Evolutionary conservation across 75 land plant species (phyloP).

Genomic region (Pseudotsuga menziesii): DNA sequence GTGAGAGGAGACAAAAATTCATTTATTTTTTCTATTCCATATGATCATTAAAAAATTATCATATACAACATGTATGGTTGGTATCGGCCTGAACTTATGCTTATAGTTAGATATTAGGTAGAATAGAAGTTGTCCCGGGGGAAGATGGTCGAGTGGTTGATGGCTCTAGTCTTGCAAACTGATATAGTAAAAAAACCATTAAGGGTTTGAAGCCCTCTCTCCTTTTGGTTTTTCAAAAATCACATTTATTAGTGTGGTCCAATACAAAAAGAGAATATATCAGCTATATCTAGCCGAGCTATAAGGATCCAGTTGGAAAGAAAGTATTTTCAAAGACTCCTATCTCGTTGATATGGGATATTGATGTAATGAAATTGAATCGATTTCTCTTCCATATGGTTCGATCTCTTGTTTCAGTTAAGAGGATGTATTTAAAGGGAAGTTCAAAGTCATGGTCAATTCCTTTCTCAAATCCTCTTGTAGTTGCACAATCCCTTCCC

Average conservation of each 20-base stretch:
- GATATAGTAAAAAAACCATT: background rate
- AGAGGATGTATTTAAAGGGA: too few species aligned
- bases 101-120: background rate
- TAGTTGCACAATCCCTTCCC: background rate
- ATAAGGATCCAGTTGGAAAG: background rate
- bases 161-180: background rate
- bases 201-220: background rate
- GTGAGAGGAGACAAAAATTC: too few species aligned
- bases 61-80: background rate
- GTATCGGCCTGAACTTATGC: background rate
- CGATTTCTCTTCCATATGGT: too few species aligned
- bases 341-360: background rate
- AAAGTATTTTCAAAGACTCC: background rate
- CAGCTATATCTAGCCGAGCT: background rate
- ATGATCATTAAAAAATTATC: background rate
- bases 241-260: background rate
- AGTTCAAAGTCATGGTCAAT: background rate
- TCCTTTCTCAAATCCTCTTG: conserved; percentile 3
- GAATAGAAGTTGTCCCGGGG: too few species aligned
- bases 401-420: too few species aligned
- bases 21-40: background rate
- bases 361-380: background rate
- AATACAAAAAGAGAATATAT: background rate
- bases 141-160: conserved; percentile 5
- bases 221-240: background rate